Evolutionary conservation across 768 basidiomycete genomes (phyloP).

Genomic region (Lactarius hengduanensis): DNA sequence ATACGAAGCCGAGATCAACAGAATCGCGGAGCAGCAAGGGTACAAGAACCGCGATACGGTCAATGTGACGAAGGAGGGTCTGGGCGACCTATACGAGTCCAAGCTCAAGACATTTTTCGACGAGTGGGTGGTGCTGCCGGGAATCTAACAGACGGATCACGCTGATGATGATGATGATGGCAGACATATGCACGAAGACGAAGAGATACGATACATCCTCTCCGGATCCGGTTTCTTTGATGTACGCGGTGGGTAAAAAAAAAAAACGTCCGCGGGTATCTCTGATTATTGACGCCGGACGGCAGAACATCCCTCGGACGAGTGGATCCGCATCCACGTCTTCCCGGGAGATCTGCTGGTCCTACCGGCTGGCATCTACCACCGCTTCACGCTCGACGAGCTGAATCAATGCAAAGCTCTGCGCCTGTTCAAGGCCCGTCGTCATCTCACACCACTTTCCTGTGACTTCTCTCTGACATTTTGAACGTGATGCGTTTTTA

Average conservation of each 20-base stretch:
- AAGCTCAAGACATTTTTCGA: conserved; percentile 83
- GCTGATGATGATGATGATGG: too few relatives aligned
- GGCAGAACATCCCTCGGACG: conserved; percentile 62
- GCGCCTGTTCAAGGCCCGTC: conserved; percentile 76
- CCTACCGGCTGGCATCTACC: conserved; percentile 88
- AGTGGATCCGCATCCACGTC: conserved; percentile 81
- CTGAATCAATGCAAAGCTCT: conserved; percentile 70
- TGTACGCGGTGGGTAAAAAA: conserved; percentile 61
- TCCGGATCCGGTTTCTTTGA: conserved; percentile 92
- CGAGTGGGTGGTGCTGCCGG: conserved; percentile 48
- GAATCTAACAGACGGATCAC: not conserved
- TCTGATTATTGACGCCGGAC: not conserved
- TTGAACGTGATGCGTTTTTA: conserved; percentile 34
- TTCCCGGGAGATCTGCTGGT: conserved; percentile 81
- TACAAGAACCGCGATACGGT: conserved; percentile 87
- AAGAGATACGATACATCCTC: conserved; percentile 89
- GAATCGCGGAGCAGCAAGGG: conserved; percentile 59
- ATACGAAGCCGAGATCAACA: conserved; percentile 56
- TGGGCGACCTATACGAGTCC: conserved; percentile 80
- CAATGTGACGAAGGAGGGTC: conserved; percentile 69
- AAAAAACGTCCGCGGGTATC: not conserved
- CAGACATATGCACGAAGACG: conserved; percentile 94
- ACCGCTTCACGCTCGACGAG: conserved; percentile 89
- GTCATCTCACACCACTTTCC: not conserved
- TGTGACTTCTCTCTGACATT: not conserved